These are phyloP conservation scores for Whalleya microplaca DNA, from an alignment of 2,329 filamentous ascomycete species.

Conservation along the genomic window DNA sequence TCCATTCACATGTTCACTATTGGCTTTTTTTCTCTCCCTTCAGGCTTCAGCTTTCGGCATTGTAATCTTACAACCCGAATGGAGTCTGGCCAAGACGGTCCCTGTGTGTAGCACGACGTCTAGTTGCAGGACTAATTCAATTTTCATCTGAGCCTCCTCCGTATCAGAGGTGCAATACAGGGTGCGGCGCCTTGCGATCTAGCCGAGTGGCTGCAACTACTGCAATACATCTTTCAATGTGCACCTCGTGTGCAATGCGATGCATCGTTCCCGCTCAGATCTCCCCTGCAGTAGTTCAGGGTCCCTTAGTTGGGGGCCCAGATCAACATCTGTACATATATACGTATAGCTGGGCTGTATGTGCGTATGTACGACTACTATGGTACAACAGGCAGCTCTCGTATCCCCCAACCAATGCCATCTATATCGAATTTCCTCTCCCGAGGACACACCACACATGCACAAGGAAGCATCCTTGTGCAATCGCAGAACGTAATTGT, in stretches of 20 bases:
- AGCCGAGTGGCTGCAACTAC: conserved; percentile 20
- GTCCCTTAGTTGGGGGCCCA: conserved; percentile 20
- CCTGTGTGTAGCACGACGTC: not conserved
- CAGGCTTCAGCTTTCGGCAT: no score
- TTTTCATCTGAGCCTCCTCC: not conserved
- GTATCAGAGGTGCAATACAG: not conserved
- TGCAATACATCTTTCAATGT: conserved; percentile 14
- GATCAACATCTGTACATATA: conserved; percentile 16
- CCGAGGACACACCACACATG: not conserved
- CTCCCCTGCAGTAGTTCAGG: conserved; percentile 26
- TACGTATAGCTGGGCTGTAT: not conserved
- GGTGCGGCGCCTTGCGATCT: not conserved
- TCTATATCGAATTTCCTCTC: not conserved
- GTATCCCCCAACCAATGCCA: not conserved
- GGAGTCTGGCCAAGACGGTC: no score
- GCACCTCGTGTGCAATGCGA: conserved; percentile 16
- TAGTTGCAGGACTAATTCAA: not conserved
- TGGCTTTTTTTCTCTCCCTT: not conserved
- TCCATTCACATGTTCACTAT: not conserved
- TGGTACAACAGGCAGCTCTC: not conserved
- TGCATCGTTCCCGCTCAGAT: conserved; percentile 24
- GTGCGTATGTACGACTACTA: not conserved
- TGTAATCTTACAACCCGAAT: no score
- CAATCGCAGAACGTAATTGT: not conserved
- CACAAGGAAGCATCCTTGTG: not conserved